Base-by-base conservation (phyloP, 2,329 filamentous ascomycete genomes). In the Diplodia sapinea region DNA sequence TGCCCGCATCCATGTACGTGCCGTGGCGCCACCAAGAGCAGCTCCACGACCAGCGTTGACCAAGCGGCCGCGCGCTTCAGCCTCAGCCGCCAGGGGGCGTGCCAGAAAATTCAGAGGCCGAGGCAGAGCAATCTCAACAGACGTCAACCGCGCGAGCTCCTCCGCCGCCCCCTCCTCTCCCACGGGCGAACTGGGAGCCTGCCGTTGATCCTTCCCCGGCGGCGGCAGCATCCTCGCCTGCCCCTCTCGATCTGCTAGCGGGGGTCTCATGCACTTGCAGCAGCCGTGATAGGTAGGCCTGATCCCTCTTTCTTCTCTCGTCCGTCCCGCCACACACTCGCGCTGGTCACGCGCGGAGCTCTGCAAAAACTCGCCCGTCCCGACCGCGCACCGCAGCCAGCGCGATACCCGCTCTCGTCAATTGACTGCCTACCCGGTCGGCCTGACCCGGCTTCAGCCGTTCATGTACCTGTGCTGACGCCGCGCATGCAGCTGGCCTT, bases 251-350 rank as follows among this genome's bases (percentile, higher is more conserved):
- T 66, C 64, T 66, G 64, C 52, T 66, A 56, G 54, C 64, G 36
- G 54, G 64, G 64, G 64, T 66, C 64, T 36, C 47, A 59, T 59
- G 64, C 64, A 59, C 52, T 43, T 17, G 54, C 54, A 57, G 54
- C 54, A 26, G 36, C 57, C 43, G 40, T 66, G 64, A 66, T 66
- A 66, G 64, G 64, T 66, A 66, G 64, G 64, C 52, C 23, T 52
- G 38, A 31, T 51, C 33, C 59, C 59, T 50, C 38, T 57, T 26
- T 47, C 17, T 51, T 23, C 17, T 29, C 40, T 57, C 51, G 33
- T 66, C 54, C 13, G 54, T 67, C 65, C 65, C 65, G 65, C 65
- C 65, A 67, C 65, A 57, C 64, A n/a, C 65, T 54, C 49, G 17
- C 13, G 36, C 23, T 61, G 65, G 57, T 67, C 65, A 67, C 65